These are phyloP conservation scores for Zygosaccharomyces sapae DNA, from an alignment of 1,139 yeast genomes.

Conservation along the genomic window DNA sequence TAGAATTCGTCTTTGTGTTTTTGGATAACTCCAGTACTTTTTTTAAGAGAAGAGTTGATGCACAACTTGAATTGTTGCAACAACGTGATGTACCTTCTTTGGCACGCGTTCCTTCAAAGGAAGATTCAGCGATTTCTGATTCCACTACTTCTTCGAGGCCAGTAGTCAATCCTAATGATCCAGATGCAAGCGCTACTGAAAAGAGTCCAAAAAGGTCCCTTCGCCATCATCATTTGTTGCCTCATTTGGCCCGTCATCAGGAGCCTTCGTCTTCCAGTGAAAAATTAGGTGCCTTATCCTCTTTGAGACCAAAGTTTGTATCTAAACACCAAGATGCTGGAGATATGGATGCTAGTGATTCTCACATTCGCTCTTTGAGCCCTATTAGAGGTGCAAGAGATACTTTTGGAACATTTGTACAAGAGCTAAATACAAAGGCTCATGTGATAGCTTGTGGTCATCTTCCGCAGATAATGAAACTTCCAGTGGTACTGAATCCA, in stretches of 20 bases:
- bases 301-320: not conserved
- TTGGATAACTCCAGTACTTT: slow-evolving; percentile 44
- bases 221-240: not conserved
- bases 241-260: not conserved
- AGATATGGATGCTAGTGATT: not conserved
- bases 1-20: slow-evolving; percentile 67
- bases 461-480: not conserved
- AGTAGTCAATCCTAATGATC: too few species aligned
- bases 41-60: slow-evolving; percentile 18
- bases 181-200: too few species aligned
- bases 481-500: slow-evolving; percentile 4
- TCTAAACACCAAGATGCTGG: not conserved
- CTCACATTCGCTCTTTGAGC: not conserved
- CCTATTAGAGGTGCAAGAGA: too few species aligned
- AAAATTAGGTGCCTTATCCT: not conserved
- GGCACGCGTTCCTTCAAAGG: not conserved
- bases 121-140: not conserved
- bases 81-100: slow-evolving; percentile 11
- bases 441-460: not conserved
- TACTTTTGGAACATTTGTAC: not conserved
- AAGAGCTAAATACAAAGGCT: not conserved
- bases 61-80: slow-evolving; percentile 17
- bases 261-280: not conserved
- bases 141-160: not conserved
- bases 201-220: not conserved